Conservation (phyloP, 768 basidiomycete species). For the Mycena crocata region DNA sequence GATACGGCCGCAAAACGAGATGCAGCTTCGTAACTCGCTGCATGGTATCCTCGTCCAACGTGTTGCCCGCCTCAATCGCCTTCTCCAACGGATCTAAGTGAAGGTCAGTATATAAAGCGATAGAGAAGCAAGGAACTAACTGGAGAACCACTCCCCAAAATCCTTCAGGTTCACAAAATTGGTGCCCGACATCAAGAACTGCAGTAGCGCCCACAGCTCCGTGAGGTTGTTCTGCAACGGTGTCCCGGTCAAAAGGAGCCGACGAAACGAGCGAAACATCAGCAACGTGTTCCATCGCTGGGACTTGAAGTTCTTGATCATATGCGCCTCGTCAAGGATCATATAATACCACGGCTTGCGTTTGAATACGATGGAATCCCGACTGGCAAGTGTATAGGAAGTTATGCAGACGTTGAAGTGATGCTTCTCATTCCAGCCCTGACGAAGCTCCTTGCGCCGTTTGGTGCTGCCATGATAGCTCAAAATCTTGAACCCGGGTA, state of each 20-base stretch:
- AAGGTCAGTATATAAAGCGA: conserved; percentile 4
- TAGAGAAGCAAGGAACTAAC: conserved; percentile 57
- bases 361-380: conserved; percentile 91
- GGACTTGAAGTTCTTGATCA: conserved; percentile 97
- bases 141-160: conserved; percentile 97
- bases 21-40: conserved; percentile 91
- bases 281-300: conserved; percentile 94
- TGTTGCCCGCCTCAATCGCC: conserved; percentile 87
- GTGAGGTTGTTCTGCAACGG: conserved; percentile 97
- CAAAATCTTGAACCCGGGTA: conserved; percentile 87
- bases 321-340: conserved; percentile 96
- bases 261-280: conserved; percentile 87
- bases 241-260: conserved; percentile 93
- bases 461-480: conserved; percentile 93
- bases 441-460: conserved; percentile 88
- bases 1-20: conserved; percentile 93
- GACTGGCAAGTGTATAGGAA: conserved; percentile 92
- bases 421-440: conserved; percentile 91
- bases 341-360: conserved; percentile 96
- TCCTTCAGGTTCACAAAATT: conserved; percentile 93
- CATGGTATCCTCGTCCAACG: conserved; percentile 83
- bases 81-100: conserved; percentile 88
- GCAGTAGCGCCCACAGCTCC: conserved; percentile 94
- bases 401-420: conserved; percentile 96
- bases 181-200: conserved; percentile 92